These are phyloP conservation scores for Alternaria ventricosa DNA, from an alignment of 2,329 filamentous ascomycete genomes.

Conservation along the genomic window DNA sequence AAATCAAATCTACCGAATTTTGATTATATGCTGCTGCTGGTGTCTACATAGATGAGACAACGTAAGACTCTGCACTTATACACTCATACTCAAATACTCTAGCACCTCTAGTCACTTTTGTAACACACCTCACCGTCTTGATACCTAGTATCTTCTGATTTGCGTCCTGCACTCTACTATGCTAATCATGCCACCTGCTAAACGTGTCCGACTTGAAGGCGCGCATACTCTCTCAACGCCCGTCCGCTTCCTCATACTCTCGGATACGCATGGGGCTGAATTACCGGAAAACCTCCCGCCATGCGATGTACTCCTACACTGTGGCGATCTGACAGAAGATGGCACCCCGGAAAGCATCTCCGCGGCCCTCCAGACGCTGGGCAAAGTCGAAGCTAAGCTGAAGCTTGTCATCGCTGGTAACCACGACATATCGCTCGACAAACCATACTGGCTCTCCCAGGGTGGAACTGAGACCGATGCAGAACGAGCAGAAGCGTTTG, in stretches of 20 bases:
- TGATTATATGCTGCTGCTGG: too few relatives aligned
- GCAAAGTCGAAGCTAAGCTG: conserved; percentile 57
- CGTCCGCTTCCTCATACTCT: conserved; percentile 48
- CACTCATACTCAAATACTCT: neutral
- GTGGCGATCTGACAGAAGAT: conserved; percentile 63
- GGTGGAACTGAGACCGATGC: conserved; percentile 23
- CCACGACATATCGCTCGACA: conserved; percentile 65
- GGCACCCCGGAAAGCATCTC: conserved; percentile 56
- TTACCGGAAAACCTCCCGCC: conserved; percentile 51
- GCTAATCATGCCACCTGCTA: neutral
- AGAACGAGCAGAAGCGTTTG: conserved; percentile 9
- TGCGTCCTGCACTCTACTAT: neutral
- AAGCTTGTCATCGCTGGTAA: conserved; percentile 69
- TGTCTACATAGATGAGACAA: neutral
- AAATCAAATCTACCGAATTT: neutral
- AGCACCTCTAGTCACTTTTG: neutral
- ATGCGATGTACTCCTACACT: conserved; percentile 63
- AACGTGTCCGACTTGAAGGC: neutral
- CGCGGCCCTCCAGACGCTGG: conserved; percentile 54
- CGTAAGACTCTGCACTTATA: neutral
- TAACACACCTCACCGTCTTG: neutral
- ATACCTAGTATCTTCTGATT: neutral
- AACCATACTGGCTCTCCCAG: conserved; percentile 41
- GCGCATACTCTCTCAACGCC: neutral
- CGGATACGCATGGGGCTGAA: conserved; percentile 47